A percentile compares a stretch with the other conserved stretches of the same genome.
Evolutionary conservation across 2,329 filamentous ascomycete genomes (phyloP).

Genomic region (Ophiostoma quercus): DNA sequence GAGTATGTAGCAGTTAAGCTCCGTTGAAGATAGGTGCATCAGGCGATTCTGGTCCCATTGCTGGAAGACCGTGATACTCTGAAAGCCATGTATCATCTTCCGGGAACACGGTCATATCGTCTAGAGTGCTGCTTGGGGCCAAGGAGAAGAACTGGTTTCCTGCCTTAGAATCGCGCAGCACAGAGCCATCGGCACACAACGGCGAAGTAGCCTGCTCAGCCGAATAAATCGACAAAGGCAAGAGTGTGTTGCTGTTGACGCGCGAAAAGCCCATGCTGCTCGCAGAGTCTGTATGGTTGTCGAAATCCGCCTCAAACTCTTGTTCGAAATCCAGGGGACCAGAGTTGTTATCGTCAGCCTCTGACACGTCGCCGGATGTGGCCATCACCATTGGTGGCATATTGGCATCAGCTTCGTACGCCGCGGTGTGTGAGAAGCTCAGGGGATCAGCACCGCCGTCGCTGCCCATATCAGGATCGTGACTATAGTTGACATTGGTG

Average conservation of each 20-base stretch:
- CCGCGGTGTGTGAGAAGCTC: slow-evolving; percentile 46
- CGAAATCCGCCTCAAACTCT: slow-evolving; percentile 33
- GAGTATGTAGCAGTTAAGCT: neutral
- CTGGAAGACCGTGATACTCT: slow-evolving; percentile 37
- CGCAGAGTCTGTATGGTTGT: slow-evolving; percentile 29
- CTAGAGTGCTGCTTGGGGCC: neutral
- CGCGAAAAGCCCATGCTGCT: slow-evolving; percentile 42
- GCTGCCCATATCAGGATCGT: slow-evolving; percentile 36
- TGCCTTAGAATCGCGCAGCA: slow-evolving; percentile 48
- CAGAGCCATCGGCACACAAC: slow-evolving; percentile 48
- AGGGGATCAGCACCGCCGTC: slow-evolving; percentile 47
- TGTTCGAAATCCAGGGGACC: slow-evolving; percentile 37
- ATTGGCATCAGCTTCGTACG: slow-evolving; percentile 49
- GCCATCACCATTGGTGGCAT: slow-evolving; percentile 52
- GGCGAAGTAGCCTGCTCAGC: slow-evolving; percentile 36
- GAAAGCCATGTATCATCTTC: slow-evolving; percentile 52
- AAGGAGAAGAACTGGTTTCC: slow-evolving; percentile 43
- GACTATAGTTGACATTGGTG: slow-evolving; percentile 44
- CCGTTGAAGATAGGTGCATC: slow-evolving; percentile 32
- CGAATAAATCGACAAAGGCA: slow-evolving; percentile 36
- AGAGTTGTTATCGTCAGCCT: slow-evolving; percentile 53
- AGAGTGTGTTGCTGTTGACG: slow-evolving; percentile 40
- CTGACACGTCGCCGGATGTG: slow-evolving; percentile 62
- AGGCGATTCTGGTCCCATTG: slow-evolving; percentile 32
- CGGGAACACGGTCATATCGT: slow-evolving; percentile 21